Conservation (phyloP, 352 stramenopile species). For the Pythium utonaiense region DNA sequence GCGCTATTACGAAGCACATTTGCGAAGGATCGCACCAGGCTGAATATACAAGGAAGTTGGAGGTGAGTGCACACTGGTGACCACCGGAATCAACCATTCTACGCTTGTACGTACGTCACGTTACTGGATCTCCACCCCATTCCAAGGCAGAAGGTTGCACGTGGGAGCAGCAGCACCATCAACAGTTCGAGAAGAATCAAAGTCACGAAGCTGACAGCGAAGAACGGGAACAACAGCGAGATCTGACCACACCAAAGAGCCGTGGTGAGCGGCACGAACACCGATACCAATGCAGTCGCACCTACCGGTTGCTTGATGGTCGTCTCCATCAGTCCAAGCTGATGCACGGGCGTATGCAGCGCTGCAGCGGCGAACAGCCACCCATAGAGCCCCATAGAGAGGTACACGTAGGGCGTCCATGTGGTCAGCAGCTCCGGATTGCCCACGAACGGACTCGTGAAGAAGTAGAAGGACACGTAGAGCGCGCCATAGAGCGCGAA, state of each 20-base stretch:
- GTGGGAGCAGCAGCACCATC: conserved; percentile 58
- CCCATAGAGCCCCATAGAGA: conserved; percentile 82
- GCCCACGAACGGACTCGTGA: conserved; percentile 83
- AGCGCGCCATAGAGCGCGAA: conserved; percentile 78
- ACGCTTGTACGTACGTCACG: conserved; percentile 46
- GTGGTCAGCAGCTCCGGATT: conserved; percentile 81
- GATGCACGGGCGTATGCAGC: conserved; percentile 70
- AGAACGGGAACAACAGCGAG: conserved; percentile 84
- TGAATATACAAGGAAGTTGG: conserved; percentile 18
- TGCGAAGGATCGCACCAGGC: conserved; percentile 69
- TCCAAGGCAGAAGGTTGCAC: conserved; percentile 45
- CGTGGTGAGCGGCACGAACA: neutral
- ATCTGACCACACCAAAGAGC: conserved; percentile 32
- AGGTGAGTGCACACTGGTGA: neutral
- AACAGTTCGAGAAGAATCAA: conserved; percentile 69
- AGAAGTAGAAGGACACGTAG: conserved; percentile 88
- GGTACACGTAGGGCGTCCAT: conserved; percentile 87
- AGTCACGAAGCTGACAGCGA: conserved; percentile 77
- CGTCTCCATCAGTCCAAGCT: conserved; percentile 66
- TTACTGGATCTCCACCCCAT: conserved; percentile 65
- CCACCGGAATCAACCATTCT: neutral
- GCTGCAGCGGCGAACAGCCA: conserved; percentile 78
- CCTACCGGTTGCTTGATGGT: conserved; percentile 84
- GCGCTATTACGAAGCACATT: conserved; percentile 81
- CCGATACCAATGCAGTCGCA: neutral